Percentiles rank a stretch among this genome's conserved stretches.
Conservation (phyloP, 768 basidiomycete genomes). For the Fistulinella prunicolor region DNA sequence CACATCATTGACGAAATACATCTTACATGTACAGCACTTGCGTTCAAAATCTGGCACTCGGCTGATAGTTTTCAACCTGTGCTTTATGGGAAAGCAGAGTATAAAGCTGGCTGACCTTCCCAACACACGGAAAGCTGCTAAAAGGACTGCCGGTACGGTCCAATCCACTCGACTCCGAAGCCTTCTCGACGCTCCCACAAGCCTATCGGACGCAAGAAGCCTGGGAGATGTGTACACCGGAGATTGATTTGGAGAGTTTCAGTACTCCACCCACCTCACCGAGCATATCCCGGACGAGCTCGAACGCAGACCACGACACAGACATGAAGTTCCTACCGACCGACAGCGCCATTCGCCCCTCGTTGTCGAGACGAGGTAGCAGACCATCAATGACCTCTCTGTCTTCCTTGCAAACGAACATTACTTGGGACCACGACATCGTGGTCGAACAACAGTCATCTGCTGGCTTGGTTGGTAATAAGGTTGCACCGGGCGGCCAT, state of each 20-base stretch:
- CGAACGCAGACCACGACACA: slow-evolving; percentile 11
- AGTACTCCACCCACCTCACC: slow-evolving; percentile 46
- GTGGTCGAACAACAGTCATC: slow-evolving; percentile 35
- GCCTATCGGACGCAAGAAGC: slow-evolving; percentile 6
- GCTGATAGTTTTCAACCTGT: slow-evolving; percentile 21
- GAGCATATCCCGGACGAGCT: slow-evolving; percentile 22
- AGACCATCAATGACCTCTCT: slow-evolving; percentile 30
- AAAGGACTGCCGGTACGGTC: slow-evolving; percentile 5
- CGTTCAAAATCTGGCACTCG: slow-evolving; percentile 12
- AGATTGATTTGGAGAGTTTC: slow-evolving; percentile 38
- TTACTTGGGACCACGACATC: slow-evolving; percentile 35
- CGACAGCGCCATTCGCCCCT: slow-evolving; percentile 31
- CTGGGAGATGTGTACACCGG: slow-evolving; percentile 32
- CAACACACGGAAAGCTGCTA: background rate
- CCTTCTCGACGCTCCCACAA: slow-evolving; percentile 13
- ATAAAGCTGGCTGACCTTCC: slow-evolving; percentile 19
- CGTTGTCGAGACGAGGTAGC: slow-evolving; percentile 36
- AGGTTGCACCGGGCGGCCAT: slow-evolving; percentile 1
- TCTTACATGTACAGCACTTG: slow-evolving; percentile 13
- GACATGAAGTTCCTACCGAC: slow-evolving; percentile 11
- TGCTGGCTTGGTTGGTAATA: slow-evolving; percentile 16
- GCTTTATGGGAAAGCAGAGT: slow-evolving; percentile 9
- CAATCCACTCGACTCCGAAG: slow-evolving; percentile 2
- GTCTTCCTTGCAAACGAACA: slow-evolving; percentile 32
- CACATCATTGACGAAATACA: slow-evolving; percentile 10